Conservation (phyloP, 2,329 filamentous ascomycete genomes). For the Mycocentrospora acerina region DNA sequence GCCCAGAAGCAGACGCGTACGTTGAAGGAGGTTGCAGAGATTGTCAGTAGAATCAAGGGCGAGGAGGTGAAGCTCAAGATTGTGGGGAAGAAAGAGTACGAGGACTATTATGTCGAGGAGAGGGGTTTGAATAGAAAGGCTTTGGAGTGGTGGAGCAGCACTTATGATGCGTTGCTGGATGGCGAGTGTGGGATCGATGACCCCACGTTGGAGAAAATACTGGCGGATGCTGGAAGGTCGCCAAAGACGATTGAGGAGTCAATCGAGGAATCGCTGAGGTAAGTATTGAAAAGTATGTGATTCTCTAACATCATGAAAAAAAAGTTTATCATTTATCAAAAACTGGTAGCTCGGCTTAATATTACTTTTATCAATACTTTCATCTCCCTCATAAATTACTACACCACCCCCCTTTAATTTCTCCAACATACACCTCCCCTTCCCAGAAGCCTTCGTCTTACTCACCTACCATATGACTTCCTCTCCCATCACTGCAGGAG, state of each 20-base stretch:
- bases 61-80: slow-evolving; percentile 39
- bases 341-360: too few relatives aligned
- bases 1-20: slow-evolving; percentile 30
- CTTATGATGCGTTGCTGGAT: slow-evolving; percentile 47
- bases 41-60: slow-evolving; percentile 29
- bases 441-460: too few relatives aligned
- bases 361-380: too few relatives aligned
- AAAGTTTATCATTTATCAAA: too few relatives aligned
- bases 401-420: too few relatives aligned
- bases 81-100: slow-evolving; percentile 43
- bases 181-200: slow-evolving; percentile 48
- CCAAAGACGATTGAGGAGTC: slow-evolving; percentile 45
- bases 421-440: too few relatives aligned
- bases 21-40: slow-evolving; percentile 31
- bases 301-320: too few relatives aligned
- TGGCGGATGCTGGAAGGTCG: slow-evolving; percentile 36
- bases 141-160: slow-evolving; percentile 51
- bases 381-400: too few relatives aligned
- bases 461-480: too few relatives aligned
- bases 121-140: slow-evolving; percentile 38
- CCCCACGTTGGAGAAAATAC: slow-evolving; percentile 41
- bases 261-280: slow-evolving; percentile 44
- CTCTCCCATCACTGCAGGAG: too few relatives aligned
- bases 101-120: slow-evolving; percentile 43
- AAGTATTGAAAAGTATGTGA: too few relatives aligned